Conservation (phyloP, 202 grass and related monocot species). For the Eragrostis tef region DNA sequence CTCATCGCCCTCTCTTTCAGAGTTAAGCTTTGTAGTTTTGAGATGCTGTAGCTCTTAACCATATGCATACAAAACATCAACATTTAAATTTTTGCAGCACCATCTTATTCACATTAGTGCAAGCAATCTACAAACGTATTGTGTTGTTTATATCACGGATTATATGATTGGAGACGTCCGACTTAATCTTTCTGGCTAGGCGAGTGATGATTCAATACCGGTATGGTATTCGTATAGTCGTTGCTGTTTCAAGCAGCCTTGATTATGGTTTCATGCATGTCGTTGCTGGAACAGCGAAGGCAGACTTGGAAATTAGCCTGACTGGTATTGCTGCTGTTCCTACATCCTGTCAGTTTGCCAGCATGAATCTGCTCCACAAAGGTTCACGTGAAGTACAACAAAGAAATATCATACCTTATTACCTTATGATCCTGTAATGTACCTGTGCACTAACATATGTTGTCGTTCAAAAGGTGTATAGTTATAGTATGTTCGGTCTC, state of each 20-base stretch:
- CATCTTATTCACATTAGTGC: conserved; percentile 7
- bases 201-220: not conserved
- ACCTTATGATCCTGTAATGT: not conserved
- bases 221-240: too few relatives aligned
- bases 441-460: not conserved
- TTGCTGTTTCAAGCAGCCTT: not conserved
- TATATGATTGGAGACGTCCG: not conserved
- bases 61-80: not conserved
- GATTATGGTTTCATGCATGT: conserved; percentile 12
- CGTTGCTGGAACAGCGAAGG: not conserved
- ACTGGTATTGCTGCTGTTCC: not conserved
- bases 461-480: not conserved
- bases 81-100: not conserved
- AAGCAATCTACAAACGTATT: not conserved
- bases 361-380: not conserved
- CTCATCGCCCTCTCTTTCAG: not conserved
- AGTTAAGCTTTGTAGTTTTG: not conserved
- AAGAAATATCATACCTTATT: not conserved
- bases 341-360: not conserved
- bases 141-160: not conserved
- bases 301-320: not conserved
- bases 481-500: too few relatives aligned
- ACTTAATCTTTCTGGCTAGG: not conserved
- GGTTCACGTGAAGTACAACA: not conserved
- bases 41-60: not conserved